Evolutionary conservation across 1,139 yeast genomes (phyloP).

Genomic region (Pichia sorboxylosa): DNA sequence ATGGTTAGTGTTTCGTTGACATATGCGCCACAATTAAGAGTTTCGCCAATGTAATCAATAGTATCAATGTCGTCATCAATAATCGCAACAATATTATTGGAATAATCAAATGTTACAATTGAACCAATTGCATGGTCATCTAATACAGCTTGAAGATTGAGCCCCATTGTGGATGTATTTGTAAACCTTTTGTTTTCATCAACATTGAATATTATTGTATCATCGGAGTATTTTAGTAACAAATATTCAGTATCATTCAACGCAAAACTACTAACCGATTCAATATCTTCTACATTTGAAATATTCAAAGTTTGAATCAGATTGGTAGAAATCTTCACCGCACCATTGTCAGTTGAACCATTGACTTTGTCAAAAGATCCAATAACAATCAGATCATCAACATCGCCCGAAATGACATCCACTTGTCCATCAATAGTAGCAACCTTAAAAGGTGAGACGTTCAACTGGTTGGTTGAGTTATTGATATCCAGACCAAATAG

Average conservation of each 20-base stretch:
- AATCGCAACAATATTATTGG: slow-evolving; percentile 12
- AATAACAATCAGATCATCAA: slow-evolving; percentile 24
- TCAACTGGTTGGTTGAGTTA: too few species aligned
- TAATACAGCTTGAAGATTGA: slow-evolving; percentile 22
- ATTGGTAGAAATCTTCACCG: too few species aligned
- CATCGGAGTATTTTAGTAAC: too few species aligned
- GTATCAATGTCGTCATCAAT: not conserved
- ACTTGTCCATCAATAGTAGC: slow-evolving; percentile 33
- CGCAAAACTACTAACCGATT: slow-evolving; percentile 24
- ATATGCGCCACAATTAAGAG: too few species aligned
- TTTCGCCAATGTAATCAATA: too few species aligned
- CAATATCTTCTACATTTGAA: slow-evolving; percentile 29
- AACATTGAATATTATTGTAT: slow-evolving; percentile 33
- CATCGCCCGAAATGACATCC: slow-evolving; percentile 9
- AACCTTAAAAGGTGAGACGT: too few species aligned
- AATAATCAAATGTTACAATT: slow-evolving; percentile 17
- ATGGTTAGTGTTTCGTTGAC: slow-evolving; percentile 41
- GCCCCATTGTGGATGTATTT: slow-evolving; percentile 9
- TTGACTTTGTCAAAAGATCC: slow-evolving; percentile 34
- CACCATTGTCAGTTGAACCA: too few species aligned
- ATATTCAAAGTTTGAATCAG: too few species aligned
- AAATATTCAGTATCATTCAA: slow-evolving; percentile 29
- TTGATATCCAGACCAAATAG: too few species aligned
- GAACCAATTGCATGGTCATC: slow-evolving; percentile 30
- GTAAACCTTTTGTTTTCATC: slow-evolving; percentile 27